Conservation (phyloP, 1,284 basidiomycete genomes). For the Leccinum solheimii region DNA sequence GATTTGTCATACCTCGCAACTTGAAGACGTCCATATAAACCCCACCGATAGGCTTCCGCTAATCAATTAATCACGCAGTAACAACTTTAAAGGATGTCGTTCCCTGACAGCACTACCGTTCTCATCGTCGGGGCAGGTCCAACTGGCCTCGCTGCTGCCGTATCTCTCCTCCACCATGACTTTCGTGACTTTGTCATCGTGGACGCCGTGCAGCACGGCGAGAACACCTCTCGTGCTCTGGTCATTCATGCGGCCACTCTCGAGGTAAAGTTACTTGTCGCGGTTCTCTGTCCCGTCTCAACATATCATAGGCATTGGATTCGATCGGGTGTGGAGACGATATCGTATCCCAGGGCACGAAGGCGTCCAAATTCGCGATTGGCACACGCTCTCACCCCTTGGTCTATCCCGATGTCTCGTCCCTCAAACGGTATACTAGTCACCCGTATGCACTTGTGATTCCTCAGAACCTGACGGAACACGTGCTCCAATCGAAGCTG, state of each 20-base stretch:
- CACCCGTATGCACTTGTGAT: conserved; percentile 47
- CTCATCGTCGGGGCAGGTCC: not conserved
- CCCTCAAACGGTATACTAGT: conserved; percentile 40
- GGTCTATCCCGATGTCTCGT: conserved; percentile 34
- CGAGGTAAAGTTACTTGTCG: not conserved
- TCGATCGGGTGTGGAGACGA: not conserved
- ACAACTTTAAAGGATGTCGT: not conserved
- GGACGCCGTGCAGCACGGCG: not conserved
- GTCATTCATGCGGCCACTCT: not conserved
- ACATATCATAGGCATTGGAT: not conserved
- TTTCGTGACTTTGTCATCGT: not conserved
- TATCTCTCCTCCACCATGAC: not conserved
- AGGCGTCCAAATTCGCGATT: conserved; percentile 15
- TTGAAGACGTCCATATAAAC: not conserved
- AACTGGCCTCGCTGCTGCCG: not conserved
- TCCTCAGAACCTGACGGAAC: conserved; percentile 51
- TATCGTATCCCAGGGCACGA: not conserved
- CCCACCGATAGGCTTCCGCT: not conserved
- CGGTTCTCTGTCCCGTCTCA: not conserved
- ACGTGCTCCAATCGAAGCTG: conserved; percentile 40
- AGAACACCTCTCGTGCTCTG: not conserved
- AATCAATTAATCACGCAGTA: not conserved
- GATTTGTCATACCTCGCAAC: not conserved
- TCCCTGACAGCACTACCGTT: not conserved
- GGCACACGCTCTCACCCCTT: conserved; percentile 36